Evolutionary conservation across 176 grass and related monocot species (phyloP).

Genomic region (Aegilops longissima): DNA sequence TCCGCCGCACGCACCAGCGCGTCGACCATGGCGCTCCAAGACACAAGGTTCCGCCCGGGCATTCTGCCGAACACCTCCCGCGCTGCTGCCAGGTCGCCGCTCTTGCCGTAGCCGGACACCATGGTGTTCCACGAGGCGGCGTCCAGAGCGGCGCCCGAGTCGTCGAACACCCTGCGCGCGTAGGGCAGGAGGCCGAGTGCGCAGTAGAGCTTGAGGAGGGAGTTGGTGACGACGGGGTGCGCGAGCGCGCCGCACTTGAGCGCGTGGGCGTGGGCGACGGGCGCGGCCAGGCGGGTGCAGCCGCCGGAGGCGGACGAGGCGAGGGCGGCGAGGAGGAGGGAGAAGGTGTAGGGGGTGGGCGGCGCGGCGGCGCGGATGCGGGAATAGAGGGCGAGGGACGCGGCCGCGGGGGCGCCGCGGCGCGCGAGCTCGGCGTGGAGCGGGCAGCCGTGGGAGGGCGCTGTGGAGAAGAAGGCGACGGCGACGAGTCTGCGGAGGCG

Average conservation of each 20-base stretch:
- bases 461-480: slow-evolving; percentile 21
- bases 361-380: slow-evolving; percentile 39
- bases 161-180: slow-evolving; percentile 56
- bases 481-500: not conserved
- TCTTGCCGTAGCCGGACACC: slow-evolving; percentile 49
- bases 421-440: slow-evolving; percentile 44
- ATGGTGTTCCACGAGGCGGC: slow-evolving; percentile 63
- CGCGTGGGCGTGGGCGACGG: slow-evolving; percentile 48
- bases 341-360: slow-evolving; percentile 54
- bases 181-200: slow-evolving; percentile 27
- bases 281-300: not conserved
- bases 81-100: slow-evolving; percentile 28
- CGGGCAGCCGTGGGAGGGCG: not conserved
- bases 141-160: slow-evolving; percentile 28
- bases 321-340: slow-evolving; percentile 45
- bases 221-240: slow-evolving; percentile 62
- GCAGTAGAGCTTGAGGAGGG: slow-evolving; percentile 60
- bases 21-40: slow-evolving; percentile 59
- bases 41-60: slow-evolving; percentile 50
- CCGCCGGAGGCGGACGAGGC: not conserved
- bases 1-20: slow-evolving; percentile 25
- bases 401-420: slow-evolving; percentile 22
- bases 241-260: slow-evolving; percentile 50
- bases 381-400: slow-evolving; percentile 48
- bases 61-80: slow-evolving; percentile 56